These are phyloP conservation scores for Lonicera japonica DNA, from an alignment of 129 eudicot species.

Conservation along the genomic window DNA sequence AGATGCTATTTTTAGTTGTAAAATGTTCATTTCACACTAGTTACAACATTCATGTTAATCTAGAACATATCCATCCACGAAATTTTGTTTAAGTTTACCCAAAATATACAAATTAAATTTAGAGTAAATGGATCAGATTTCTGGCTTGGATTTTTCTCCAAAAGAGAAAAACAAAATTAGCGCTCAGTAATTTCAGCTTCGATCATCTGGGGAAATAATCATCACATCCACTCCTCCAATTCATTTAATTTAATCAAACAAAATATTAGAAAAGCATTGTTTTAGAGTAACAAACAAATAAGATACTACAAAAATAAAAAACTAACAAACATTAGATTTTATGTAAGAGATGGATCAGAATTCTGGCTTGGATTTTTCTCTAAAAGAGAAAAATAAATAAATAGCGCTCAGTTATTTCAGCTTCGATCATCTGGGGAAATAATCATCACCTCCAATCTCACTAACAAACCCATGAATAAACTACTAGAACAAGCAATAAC, in stretches of 20 bases:
- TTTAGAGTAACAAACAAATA: too few relatives aligned
- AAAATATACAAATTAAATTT: too few relatives aligned
- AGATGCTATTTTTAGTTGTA: too few relatives aligned
- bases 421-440: conserved; percentile 48
- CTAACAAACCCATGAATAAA: neutral
- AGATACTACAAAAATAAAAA: neutral
- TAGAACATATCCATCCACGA: too few relatives aligned
- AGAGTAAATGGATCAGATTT: conserved; percentile 30
- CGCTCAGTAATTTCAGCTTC: conserved; percentile 49
- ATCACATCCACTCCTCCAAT: conserved; percentile 22
- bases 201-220: conserved; percentile 49
- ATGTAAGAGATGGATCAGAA: conserved; percentile 30
- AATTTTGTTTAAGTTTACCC: too few relatives aligned
- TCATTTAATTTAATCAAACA: neutral
- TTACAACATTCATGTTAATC: too few relatives aligned
- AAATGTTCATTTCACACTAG: too few relatives aligned
- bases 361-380: conserved; percentile 43
- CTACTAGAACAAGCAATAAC: neutral
- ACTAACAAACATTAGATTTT: neutral
- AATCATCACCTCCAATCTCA: conserved; percentile 32
- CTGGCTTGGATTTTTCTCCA: conserved; percentile 41
- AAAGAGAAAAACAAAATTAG: conserved; percentile 13
- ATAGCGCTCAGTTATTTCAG: conserved; percentile 45
- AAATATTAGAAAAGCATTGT: neutral
- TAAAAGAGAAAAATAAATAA: conserved; percentile 12